Evolutionary conservation across 352 stramenopile genomes (phyloP), one percentile per base, ranked within the genome.

Genomic region (Pythium brachiatum): DNA sequence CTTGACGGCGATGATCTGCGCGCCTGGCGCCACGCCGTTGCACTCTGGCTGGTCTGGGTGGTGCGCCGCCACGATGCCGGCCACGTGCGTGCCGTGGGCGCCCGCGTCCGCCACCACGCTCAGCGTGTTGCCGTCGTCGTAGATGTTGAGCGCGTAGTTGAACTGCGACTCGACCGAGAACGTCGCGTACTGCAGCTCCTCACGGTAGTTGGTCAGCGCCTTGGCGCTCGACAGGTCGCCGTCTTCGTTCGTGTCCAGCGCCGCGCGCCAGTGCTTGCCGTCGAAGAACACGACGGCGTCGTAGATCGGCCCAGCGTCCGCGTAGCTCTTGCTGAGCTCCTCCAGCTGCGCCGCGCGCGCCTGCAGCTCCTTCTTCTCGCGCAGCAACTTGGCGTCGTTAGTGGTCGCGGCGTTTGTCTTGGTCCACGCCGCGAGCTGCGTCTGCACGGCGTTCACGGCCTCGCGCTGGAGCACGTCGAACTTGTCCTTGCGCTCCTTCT

Each of bases 61-160:
- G 64, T 97, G 83, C n/a, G 87, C 93, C 0, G 90, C 94, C 3
- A 97, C 84, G 73, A 99, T 99, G 5, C 87, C 90, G 0, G 95
- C 95, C 47, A 99, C 96, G 70, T 99, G 97, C 15, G 95, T 98
- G 16, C 96, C 97, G 73, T 99, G 97, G 0, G 94, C 80, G 16
- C 94, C 93, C 0, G 93, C 88, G 66, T 98, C 94, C 21, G 82
- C 87, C 31, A 98, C 94, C 57, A 99, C 89, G 73, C 81, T 97
- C 31, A 98, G 70, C 38, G 94, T 87, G 32, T 91, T 88, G 52
- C 92, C 95, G 1, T 98, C 81, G 44, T 98, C 86, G 62, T 98
- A 99, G 48, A 99, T 86, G 64, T 99, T 97, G 62, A 99, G 76
- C 53, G 79, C 88, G 71, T 97, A 98, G 70, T 98, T 98, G 48